Evolutionary conservation across 116 monocot genomes (phyloP), one percentile per base, ranked within the genome.

Genomic region (Phalaenopsis hybrid): DNA sequence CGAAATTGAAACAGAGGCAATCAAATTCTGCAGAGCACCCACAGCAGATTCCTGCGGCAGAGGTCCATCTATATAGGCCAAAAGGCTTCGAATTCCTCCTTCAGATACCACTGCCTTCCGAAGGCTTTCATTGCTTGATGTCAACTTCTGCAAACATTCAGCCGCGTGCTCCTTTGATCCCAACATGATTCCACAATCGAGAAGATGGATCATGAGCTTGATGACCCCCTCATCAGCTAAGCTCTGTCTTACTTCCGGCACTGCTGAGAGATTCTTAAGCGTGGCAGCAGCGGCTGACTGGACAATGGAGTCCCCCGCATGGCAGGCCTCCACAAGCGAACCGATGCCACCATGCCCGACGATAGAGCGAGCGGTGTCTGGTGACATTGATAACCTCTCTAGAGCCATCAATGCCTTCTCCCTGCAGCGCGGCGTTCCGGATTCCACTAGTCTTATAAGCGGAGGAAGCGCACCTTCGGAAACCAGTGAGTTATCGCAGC

Each of bases 221-320:
- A 81, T 57, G 9, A 84, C 84, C 34, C 87, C 87, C 57, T 81
- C 83, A n/a, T 84, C 84, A 0, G 75, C 59, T 20, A 87, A 76
- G 20, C 50, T 79, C 82, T 87, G 84, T 34, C 82, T 77, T 43
- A 83, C 77, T 43, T 91, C 91, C 0, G 88, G 91, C 70, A 88
- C 85, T 7, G 81, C 81, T 1, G 91, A 91, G n/a, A 91, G 75
- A 44, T 91, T 91, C 86, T 88, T 91, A 57, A 91, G 69, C 12
- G 91, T 63, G 18, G 85, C 85, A 0, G 86, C 81, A 0, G 91
- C 83, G 1, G 91, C 86, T 0, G 85, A 77, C 28, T 88, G 90
- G 18, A 84, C 81, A n/a, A 88, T 44, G 0, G 90, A 86, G 74
- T 88, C 88, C 0, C 86, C 88, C 4, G 44, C 57, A 28, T 81